phyloP scores from a whole-genome alignment of 1,284 basidiomycete species.

The Exsudoporus floridanus region DNA sequence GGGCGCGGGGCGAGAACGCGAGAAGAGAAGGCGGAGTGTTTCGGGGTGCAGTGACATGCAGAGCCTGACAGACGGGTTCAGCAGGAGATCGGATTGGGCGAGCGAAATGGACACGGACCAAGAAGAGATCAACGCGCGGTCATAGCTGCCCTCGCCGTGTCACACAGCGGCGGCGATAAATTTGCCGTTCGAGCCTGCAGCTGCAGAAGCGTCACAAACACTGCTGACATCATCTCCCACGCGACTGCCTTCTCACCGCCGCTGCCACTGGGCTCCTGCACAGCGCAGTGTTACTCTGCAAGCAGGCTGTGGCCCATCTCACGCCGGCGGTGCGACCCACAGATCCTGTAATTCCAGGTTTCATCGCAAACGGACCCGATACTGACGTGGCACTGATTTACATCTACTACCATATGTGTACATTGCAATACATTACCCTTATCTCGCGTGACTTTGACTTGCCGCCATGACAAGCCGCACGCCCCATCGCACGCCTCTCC shows the following conservation, averaged over 20 bases:
- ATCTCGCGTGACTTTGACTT: background rate
- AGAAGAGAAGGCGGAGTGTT: background rate
- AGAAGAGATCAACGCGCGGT: background rate
- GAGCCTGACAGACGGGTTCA: background rate
- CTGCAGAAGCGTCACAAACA: too few species aligned
- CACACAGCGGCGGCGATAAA: conserved; percentile 16
- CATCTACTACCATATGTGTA: background rate
- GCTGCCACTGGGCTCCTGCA: too few species aligned
- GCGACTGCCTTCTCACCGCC: background rate
- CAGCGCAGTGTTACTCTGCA: too few species aligned
- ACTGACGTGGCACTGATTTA: too few species aligned
- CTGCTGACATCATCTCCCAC: conserved; percentile 22
- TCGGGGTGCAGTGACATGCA: conserved; percentile 13
- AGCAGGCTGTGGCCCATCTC: too few species aligned
- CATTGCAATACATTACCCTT: too few species aligned
- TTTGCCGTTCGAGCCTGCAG: too few species aligned
- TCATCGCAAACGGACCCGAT: too few species aligned
- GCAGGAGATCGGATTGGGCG: background rate
- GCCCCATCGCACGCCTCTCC: conserved; percentile 73
- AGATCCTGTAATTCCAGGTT: too few species aligned
- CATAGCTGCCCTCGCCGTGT: conserved; percentile 18
- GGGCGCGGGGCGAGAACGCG: background rate
- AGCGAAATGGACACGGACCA: too few species aligned
- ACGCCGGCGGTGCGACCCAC: too few species aligned
- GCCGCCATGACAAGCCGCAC: conserved; percentile 30